Evolutionary conservation across 139 green algal genomes (phyloP).

Genomic region (Gonium pectorale): DNA sequence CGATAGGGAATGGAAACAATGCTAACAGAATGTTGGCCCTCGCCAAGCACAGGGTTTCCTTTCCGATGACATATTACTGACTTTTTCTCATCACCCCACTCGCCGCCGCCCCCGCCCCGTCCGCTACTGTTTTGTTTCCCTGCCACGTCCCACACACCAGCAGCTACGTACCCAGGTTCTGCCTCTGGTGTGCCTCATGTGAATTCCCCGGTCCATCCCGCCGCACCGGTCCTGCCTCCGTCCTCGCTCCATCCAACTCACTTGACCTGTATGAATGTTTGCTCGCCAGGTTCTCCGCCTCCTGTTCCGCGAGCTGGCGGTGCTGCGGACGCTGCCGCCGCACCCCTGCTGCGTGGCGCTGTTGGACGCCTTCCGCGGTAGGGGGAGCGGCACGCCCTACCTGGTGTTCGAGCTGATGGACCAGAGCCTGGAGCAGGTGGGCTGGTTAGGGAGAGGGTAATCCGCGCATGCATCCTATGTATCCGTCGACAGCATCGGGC

Average conservation of each 20-base stretch:
- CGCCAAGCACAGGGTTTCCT: too few species aligned
- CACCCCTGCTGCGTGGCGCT: background rate
- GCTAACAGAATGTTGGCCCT: background rate
- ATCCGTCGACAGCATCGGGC: too few species aligned
- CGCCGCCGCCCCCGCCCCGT: too few species aligned
- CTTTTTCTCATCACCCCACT: too few species aligned
- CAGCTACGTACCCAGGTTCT: background rate
- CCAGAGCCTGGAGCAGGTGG: background rate
- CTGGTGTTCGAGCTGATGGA: slow-evolving; percentile 4
- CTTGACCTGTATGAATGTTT: background rate
- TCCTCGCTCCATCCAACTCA: background rate
- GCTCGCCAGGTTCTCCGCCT: background rate
- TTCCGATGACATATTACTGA: too few species aligned
- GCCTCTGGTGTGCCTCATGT: background rate
- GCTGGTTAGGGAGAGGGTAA: too few species aligned
- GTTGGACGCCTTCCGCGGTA: background rate
- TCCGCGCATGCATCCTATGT: too few species aligned
- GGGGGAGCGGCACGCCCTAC: background rate
- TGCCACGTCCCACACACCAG: too few species aligned
- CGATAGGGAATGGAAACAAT: background rate
- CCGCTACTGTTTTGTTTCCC: too few species aligned
- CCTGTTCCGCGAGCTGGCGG: background rate
- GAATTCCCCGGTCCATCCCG: background rate
- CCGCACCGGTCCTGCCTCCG: too few species aligned
- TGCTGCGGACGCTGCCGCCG: background rate